Evolutionary conservation across 2,329 filamentous ascomycete genomes (phyloP).

Genomic region (Thelonectria discophora): DNA sequence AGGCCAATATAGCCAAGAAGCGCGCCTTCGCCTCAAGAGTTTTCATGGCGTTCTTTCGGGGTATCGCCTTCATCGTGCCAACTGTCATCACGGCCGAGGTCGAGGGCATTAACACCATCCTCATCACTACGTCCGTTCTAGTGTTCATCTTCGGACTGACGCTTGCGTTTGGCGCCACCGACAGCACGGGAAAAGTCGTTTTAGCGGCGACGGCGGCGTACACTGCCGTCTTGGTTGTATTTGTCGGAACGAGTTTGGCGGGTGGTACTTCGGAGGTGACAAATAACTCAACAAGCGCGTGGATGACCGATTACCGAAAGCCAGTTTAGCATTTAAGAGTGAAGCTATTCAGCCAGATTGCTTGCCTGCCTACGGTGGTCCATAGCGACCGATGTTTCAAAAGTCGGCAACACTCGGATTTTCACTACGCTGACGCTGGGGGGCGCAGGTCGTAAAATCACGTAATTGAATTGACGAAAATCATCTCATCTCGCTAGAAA

Average conservation of each 20-base stretch:
- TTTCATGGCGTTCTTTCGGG: background rate
- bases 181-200: background rate
- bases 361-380: too few species aligned
- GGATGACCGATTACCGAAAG: too few species aligned
- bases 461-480: too few species aligned
- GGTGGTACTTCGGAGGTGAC: too few species aligned
- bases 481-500: too few species aligned
- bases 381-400: too few species aligned
- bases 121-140: background rate
- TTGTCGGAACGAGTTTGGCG: background rate
- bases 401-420: too few species aligned
- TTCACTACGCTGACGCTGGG: too few species aligned
- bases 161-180: background rate
- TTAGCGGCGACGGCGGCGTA: background rate
- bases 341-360: too few species aligned
- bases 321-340: too few species aligned
- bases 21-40: background rate
- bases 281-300: too few species aligned
- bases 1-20: background rate
- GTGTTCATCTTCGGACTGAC: background rate
- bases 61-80: background rate
- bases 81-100: background rate
- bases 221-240: background rate
- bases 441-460: too few species aligned
- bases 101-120: background rate